Conservation (phyloP, 2,329 filamentous ascomycete species). For the Paradendryphiella salina region DNA sequence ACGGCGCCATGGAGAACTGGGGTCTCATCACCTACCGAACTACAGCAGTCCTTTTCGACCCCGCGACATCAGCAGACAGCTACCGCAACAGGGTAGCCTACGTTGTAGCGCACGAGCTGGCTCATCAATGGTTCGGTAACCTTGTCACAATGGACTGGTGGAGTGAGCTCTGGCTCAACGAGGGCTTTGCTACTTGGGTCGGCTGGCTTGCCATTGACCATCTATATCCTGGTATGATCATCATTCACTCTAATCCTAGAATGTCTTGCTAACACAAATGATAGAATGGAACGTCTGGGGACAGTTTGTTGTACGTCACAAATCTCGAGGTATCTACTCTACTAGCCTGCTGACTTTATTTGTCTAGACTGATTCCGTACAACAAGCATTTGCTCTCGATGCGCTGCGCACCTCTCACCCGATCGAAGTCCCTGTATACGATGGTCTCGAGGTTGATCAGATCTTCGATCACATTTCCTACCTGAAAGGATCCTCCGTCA, state of each 20-base stretch:
- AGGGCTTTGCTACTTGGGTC: constrained; percentile 98
- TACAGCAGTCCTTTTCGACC: constrained; percentile 94
- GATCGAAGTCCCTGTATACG: constrained; percentile 91
- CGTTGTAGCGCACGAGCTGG: constrained; percentile 96
- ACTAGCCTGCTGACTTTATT: constrained; percentile 44
- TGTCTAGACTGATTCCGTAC: constrained; percentile 81
- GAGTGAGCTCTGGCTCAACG: constrained; percentile 87
- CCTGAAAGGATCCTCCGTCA: constrained; percentile 91
- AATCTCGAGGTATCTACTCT: constrained; percentile 56
- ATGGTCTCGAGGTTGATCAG: constrained; percentile 94
- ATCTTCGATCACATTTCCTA: constrained; percentile 98
- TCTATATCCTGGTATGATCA: constrained; percentile 70
- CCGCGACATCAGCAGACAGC: constrained; percentile 82
- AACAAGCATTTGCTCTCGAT: constrained; percentile 88
- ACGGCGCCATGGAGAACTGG: constrained; percentile 98
- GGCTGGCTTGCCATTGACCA: constrained; percentile 92
- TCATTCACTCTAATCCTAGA: background rate
- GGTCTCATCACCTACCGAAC: constrained; percentile 95
- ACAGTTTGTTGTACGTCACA: constrained; percentile 78
- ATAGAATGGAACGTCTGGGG: constrained; percentile 95
- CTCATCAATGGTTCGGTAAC: constrained; percentile 95
- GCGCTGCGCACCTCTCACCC: constrained; percentile 89
- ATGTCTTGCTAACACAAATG: constrained; percentile 10
- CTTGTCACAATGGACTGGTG: constrained; percentile 97
- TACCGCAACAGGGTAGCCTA: constrained; percentile 96